Base-by-base conservation (phyloP, 1,284 basidiomycete genomes). In the Sporisorium iseilematis-ciliati region DNA sequence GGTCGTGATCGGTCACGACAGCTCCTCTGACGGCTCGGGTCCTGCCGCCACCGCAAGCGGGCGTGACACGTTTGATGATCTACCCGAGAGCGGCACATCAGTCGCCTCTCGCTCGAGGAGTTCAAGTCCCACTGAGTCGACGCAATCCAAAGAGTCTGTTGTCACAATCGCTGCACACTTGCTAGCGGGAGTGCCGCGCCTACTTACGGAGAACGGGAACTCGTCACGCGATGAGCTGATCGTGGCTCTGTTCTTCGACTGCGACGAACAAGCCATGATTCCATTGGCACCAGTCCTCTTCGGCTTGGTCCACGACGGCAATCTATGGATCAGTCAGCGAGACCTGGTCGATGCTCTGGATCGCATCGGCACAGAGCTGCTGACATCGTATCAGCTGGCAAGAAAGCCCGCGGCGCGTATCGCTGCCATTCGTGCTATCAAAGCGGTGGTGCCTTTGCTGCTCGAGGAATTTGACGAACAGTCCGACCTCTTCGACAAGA, bases 351-450 rank as follows among this genome's bases (percentile, higher is more conserved):
- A 76, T n/a, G 61, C 65, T 10, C 50, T 76, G 8, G 61, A 65
- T 43, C 65, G 68, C 21, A 65, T 76, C 33, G 74, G 74, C 20
- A 26, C 57, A 3, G 74, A 76, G 8, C 61, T 76, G 11, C 69
- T 76, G 7, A 35, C 58, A 0, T 59, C 74, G 8, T 72, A 72
- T 40, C 51, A 35, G 38, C 63, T 52, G 21, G 69, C 65, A 4
- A 35, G 62, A n/a, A 14, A 59, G 4, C 65, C 65, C 20, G 43
- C 38, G 20, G 65, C 59, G 0, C 58, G 69, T 11, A n/a, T 72
- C 16, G 60, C 65, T 4, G 58, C 74, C 3, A 45, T 72, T 6
- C 51, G 51, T 7, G 53, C 59, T 7, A 52, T 72, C 20, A 40
- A 48, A 16, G 46, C 61, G 16, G 57, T 56, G 2, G 40, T 76